Base-by-base conservation (phyloP, 192 early-diverging fungal genomes). In the Geosiphon pyriformis region DNA sequence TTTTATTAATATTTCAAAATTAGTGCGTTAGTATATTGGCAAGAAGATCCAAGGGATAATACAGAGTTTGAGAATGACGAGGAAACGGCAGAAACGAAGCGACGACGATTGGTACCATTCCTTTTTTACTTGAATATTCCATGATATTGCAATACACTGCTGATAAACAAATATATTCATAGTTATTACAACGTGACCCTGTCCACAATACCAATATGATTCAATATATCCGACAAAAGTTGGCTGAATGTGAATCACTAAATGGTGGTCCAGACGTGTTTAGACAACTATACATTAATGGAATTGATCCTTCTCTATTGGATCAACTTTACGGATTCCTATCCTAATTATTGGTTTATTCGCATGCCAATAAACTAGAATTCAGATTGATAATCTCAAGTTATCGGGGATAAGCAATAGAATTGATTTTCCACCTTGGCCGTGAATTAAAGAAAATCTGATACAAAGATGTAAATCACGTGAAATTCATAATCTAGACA, bases 141-240 rank as follows among this genome's bases (percentile, higher is more conserved):
- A 30, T 22, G 25, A 11, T 48, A 17, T 31, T 22, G 54, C 12
- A 34, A 62, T 47, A 65, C n/a, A n/a, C n/a, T n/a, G n/a, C n/a
- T n/a, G 62, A 25, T 33, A 65, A 23, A 59, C 47, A 33, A 56
- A 50, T 2, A 58, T 27, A 15, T 30, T 8, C 11, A 11, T 61
- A 82, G 59, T 70, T 88, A 25, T 74, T 80, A 37, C 74, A 79
- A 25, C 66, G 72, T 12, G 88, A 90, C 57, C 83, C 82, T 1
- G 77, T 90, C 4, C 82, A 83, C 49, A 84, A 79, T 12, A 78
- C 74, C 10, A 79, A 85, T 46, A 35, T 88, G 26, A 68, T 78
- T 25, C 67, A 70, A 3, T 83, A 73, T 25, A 77, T 90, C 17
- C 81, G 80, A 42, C 68, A 76, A 20, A 79, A 80, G 12, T 56